phyloP scores from a whole-genome alignment of 2,329 filamentous ascomycete species.

The Monosporascus cannonballus region DNA sequence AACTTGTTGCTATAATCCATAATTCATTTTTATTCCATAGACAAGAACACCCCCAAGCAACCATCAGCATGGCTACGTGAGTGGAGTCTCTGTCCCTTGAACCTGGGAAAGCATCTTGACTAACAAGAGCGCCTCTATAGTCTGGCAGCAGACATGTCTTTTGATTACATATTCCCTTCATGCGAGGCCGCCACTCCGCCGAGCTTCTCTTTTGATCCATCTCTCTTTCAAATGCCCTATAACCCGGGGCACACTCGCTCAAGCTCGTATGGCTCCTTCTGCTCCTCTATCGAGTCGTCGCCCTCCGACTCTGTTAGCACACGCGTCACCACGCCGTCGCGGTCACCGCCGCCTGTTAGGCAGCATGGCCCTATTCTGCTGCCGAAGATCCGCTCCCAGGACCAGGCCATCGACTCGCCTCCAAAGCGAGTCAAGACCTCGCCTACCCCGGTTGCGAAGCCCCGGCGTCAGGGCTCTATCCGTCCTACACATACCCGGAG shows the following conservation, averaged over 20 bases:
- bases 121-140: conserved; percentile 30
- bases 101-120: conserved; percentile 12
- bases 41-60: conserved; percentile 16
- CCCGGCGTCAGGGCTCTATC: conserved; percentile 26
- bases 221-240: conserved; percentile 50
- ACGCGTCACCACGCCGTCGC: conserved; percentile 60
- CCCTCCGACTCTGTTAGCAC: conserved; percentile 61
- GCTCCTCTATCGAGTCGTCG: conserved; percentile 59
- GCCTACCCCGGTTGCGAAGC: conserved; percentile 33
- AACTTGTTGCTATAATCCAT: conserved; percentile 19
- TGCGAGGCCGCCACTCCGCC: conserved; percentile 46
- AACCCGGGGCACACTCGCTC: conserved; percentile 53
- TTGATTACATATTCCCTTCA: conserved; percentile 53
- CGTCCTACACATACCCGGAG: conserved; percentile 49
- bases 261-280: conserved; percentile 60
- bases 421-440: conserved; percentile 54
- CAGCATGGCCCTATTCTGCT: conserved; percentile 75
- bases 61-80: conserved; percentile 38
- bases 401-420: conserved; percentile 61
- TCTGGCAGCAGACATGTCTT: conserved; percentile 57
- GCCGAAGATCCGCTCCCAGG: conserved; percentile 80
- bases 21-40: conserved; percentile 22
- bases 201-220: conserved; percentile 49
- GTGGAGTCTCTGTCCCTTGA: conserved; percentile 15
- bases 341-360: conserved; percentile 62